phyloP scores from a whole-genome alignment of 805 yeast genomes.

The Millerago galiae region DNA sequence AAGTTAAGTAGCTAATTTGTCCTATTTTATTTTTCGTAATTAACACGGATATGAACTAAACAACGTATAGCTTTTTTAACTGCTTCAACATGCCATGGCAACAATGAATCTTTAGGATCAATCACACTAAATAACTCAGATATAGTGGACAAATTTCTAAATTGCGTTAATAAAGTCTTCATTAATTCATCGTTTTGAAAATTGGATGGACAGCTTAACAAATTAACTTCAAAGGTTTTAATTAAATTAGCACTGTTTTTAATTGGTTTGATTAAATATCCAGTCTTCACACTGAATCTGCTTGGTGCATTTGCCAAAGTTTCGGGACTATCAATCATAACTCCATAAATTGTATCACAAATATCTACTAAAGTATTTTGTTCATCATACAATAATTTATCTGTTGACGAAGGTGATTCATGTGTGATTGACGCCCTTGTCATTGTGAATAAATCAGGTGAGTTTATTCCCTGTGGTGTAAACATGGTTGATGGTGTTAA shows the following conservation, averaged over 20 bases:
- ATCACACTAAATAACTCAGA: slow-evolving; percentile 32
- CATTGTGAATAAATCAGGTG: slow-evolving; percentile 22
- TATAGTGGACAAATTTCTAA: slow-evolving; percentile 44
- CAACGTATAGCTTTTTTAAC: slow-evolving; percentile 56
- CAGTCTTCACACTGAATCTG: slow-evolving; percentile 63
- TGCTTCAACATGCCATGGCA: slow-evolving; percentile 72
- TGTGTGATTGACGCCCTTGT: slow-evolving; percentile 6
- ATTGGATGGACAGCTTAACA: slow-evolving; percentile 68
- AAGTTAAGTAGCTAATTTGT: background rate
- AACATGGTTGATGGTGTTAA: slow-evolving; percentile 22
- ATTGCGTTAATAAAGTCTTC: slow-evolving; percentile 52
- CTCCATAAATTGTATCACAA: slow-evolving; percentile 46
- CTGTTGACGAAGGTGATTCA: slow-evolving; percentile 16
- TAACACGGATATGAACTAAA: slow-evolving; percentile 53
- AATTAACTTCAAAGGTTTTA: slow-evolving; percentile 51
- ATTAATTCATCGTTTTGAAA: slow-evolving; percentile 50
- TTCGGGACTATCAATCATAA: slow-evolving; percentile 52
- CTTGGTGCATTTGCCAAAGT: slow-evolving; percentile 68
- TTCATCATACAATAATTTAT: slow-evolving; percentile 5
- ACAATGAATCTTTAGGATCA: slow-evolving; percentile 30
- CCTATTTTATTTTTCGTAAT: slow-evolving; percentile 2
- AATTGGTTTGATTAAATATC: slow-evolving; percentile 48
- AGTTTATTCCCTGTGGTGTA: slow-evolving; percentile 22
- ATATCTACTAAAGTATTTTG: slow-evolving; percentile 36
- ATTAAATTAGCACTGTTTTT: slow-evolving; percentile 23